A percentile compares a stretch with the other conserved stretches of the same genome.
These are phyloP conservation scores for Peronospora tabacina DNA, from an alignment of 352 stramenopile genomes.

Conservation along the genomic window DNA sequence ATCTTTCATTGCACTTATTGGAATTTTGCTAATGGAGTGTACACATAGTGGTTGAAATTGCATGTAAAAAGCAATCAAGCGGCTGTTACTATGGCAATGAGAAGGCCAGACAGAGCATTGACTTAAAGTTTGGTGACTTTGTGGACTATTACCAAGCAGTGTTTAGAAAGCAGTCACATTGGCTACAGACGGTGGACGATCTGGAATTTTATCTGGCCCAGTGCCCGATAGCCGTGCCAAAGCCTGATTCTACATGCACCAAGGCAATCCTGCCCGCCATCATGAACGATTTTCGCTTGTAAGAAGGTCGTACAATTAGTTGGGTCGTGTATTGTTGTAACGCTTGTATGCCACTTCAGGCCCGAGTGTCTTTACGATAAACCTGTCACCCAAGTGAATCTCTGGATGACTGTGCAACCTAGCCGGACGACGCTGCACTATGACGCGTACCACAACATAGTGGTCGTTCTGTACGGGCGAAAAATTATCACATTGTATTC, in stretches of 20 bases:
- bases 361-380: slow-evolving; percentile 32
- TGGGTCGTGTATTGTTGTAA: slow-evolving; percentile 1
- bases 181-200: slow-evolving; percentile 59
- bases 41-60: slow-evolving; percentile 61
- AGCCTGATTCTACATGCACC: slow-evolving; percentile 39
- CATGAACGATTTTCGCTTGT: slow-evolving; percentile 59
- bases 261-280: slow-evolving; percentile 37
- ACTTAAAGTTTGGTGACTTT: slow-evolving; percentile 80
- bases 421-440: slow-evolving; percentile 71
- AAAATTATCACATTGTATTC: slow-evolving; percentile 70
- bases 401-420: slow-evolving; percentile 65
- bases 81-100: slow-evolving; percentile 58
- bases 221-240: slow-evolving; percentile 56
- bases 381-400: slow-evolving; percentile 69
- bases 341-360: slow-evolving; percentile 20
- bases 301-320: slow-evolving; percentile 10
- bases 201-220: slow-evolving; percentile 81
- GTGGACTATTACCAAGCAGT: slow-evolving; percentile 57
- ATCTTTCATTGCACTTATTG: neutral
- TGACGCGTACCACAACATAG: slow-evolving; percentile 73
- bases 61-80: slow-evolving; percentile 44
- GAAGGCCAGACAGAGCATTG: slow-evolving; percentile 49
- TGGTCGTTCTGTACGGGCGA: slow-evolving; percentile 59
- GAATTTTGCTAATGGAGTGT: slow-evolving; percentile 1
- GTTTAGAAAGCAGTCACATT: slow-evolving; percentile 39